A percentile compares a stretch with the other conserved stretches of the same genome.
These are phyloP conservation scores for Xylaria sp. DNA, from an alignment of 495 filamentous ascomycete species.

Conservation along the genomic window DNA sequence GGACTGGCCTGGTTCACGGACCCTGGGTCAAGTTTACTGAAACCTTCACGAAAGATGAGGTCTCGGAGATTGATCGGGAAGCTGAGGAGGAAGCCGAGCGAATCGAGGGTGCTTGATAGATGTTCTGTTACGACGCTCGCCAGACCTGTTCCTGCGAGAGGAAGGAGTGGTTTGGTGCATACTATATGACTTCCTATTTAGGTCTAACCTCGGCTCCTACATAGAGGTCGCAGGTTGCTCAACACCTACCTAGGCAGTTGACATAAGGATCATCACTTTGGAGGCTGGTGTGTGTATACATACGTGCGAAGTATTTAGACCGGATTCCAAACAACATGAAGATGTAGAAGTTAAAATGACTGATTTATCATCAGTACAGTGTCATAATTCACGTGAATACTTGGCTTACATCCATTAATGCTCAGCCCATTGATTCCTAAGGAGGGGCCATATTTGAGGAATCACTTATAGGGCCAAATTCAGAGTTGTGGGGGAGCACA, in stretches of 20 bases:
- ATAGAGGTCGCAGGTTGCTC: neutral
- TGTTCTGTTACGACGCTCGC: neutral
- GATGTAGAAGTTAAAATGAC: neutral
- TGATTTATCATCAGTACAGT: neutral
- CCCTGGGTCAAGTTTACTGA: slow-evolving; percentile 46
- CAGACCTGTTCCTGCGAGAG: too few species aligned
- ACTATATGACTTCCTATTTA: neutral
- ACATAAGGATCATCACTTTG: neutral
- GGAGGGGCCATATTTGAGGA: too few species aligned
- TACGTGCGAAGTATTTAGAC: neutral
- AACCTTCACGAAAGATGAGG: slow-evolving; percentile 39
- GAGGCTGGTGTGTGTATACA: neutral
- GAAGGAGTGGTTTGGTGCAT: too few species aligned
- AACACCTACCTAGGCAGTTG: neutral
- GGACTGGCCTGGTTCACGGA: slow-evolving; percentile 45
- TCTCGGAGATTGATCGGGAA: slow-evolving; percentile 39
- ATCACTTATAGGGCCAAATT: neutral
- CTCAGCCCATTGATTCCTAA: neutral
- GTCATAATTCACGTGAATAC: neutral
- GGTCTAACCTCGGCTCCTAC: too few species aligned
- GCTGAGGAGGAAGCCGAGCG: slow-evolving; percentile 37
- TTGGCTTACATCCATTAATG: neutral
- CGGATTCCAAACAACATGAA: neutral
- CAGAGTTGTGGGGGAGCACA: neutral
- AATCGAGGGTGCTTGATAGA: slow-evolving; percentile 12